phyloP scores from a whole-genome alignment of 495 filamentous ascomycete genomes.

The Penicillium malachiteum region DNA sequence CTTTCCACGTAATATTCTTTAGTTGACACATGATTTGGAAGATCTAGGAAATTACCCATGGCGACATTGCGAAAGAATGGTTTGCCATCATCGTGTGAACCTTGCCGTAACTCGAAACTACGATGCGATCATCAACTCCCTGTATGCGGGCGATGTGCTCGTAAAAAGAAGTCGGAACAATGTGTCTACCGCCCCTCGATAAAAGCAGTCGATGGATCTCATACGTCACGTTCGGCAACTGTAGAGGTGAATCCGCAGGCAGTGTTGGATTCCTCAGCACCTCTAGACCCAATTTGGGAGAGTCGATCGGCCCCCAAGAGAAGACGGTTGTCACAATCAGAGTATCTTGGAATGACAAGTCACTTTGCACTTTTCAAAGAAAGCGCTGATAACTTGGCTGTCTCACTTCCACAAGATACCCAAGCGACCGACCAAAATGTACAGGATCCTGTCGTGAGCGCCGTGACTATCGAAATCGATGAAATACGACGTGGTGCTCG shows the following conservation, averaged over 20 bases:
- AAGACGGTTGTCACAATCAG: conserved; percentile 5
- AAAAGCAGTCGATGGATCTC: background rate
- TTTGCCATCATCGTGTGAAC: conserved; percentile 40
- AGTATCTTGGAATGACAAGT: conserved; percentile 7
- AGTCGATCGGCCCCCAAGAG: background rate
- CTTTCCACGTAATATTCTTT: too few species aligned
- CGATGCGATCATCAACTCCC: conserved; percentile 36
- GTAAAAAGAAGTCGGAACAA: conserved; percentile 16
- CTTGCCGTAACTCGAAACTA: conserved; percentile 41
- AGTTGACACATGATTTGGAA: too few species aligned
- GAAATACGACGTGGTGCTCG: background rate
- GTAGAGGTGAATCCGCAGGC: background rate
- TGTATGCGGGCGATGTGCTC: conserved; percentile 19
- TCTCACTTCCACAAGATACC: background rate
- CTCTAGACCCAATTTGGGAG: background rate
- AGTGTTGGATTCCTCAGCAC: background rate
- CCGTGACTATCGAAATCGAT: background rate
- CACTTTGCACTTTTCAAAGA: conserved; percentile 7
- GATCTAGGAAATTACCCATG: background rate
- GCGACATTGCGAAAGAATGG: conserved; percentile 24
- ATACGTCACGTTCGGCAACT: background rate
- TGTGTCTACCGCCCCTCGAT: conserved; percentile 10
- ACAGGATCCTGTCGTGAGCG: background rate
- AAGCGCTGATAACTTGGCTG: conserved; percentile 2
- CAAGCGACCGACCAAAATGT: background rate